Percentiles rank a stretch among this genome's conserved stretches.
Conservation (phyloP, 2,329 filamentous ascomycete genomes). For the Herpotrichia juniperi region DNA sequence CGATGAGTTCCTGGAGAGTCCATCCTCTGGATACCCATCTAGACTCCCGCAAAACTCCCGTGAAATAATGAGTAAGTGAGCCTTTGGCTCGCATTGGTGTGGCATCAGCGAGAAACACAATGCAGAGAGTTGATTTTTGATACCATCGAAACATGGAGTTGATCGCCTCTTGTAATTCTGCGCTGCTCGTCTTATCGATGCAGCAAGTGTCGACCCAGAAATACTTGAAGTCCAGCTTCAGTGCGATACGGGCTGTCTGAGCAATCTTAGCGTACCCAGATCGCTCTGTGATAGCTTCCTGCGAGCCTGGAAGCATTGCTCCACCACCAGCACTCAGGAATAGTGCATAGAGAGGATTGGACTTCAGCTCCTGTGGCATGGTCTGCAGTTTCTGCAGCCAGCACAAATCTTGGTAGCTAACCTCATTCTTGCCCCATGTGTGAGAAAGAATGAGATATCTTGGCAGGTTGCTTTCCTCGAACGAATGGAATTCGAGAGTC, state of each 20-base stretch:
- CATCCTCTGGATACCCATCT: constrained; percentile 14
- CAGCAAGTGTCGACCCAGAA: constrained; percentile 23
- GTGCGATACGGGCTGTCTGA: constrained; percentile 5
- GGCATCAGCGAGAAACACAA: constrained; percentile 18
- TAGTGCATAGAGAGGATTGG: constrained; percentile 1
- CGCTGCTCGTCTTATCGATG: constrained; percentile 19
- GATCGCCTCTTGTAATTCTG: constrained; percentile 19
- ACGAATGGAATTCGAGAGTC: background rate
- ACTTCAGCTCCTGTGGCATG: constrained; percentile 1
- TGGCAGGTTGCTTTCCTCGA: constrained; percentile 2
- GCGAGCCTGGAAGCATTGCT: background rate
- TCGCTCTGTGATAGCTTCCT: constrained; percentile 5
- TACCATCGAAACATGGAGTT: constrained; percentile 29
- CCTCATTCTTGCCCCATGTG: constrained; percentile 13
- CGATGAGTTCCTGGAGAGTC: constrained; percentile 52
- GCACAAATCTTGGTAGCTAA: constrained; percentile 14
- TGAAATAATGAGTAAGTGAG: background rate
- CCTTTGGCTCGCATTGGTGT: background rate
- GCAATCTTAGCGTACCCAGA: constrained; percentile 11
- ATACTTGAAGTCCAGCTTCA: background rate
- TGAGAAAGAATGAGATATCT: constrained; percentile 12
- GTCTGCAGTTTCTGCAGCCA: constrained; percentile 4
- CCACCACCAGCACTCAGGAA: constrained; percentile 1
- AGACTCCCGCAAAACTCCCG: constrained; percentile 2
- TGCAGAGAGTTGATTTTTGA: constrained; percentile 12